Evolutionary conservation across 805 yeast genomes (phyloP), one percentile per base, ranked within the genome.

Genomic region (Kuraishia floccosa): DNA sequence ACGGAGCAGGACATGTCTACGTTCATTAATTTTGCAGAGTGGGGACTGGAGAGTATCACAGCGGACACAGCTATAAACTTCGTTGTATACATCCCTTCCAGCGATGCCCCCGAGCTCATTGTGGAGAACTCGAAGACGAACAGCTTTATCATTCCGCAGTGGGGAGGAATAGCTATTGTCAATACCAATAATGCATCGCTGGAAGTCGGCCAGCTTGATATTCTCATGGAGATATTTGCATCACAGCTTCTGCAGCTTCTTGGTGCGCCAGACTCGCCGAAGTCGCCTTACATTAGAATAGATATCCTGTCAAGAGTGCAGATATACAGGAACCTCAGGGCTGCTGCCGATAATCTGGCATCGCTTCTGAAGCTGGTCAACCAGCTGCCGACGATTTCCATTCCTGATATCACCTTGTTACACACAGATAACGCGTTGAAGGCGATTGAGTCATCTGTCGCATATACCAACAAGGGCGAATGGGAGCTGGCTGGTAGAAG

Each of bases 121-220:
- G 69, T 79, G 29, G 68, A 58, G 27, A 54, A 64, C 34, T 63
- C 44, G 0, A 39, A 38, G 26, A 58, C 74, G 28, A 77, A 68
- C 49, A 72, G 76, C 33, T 86, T 79, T 46, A 52, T 81, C 28
- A 72, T 89, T 15, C 94, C 96, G 6, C 94, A 82, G 53, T 87
- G 94, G 83, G 93, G 91, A 8, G 95, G 96, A 38, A 70, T 83
- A 34, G 52, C 58, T 44, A 58, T 78, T 39, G 46, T 57, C 49
- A 54, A 56, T 6, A 32, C 37, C 14, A 11, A 21, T 39, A 26
- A 40, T 49, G 43, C 37, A 50, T 39, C 41, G 2, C 40, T 77
- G n/a, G 41, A 54, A 2, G 50, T 53, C 22, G 53, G 47, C 2
- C 76, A 69, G 21, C 57, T 86, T 33, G 43, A 54, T 7, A 76